phyloP scores from a whole-genome alignment of 345 rosid genomes.

The Lepidium africanum region DNA sequence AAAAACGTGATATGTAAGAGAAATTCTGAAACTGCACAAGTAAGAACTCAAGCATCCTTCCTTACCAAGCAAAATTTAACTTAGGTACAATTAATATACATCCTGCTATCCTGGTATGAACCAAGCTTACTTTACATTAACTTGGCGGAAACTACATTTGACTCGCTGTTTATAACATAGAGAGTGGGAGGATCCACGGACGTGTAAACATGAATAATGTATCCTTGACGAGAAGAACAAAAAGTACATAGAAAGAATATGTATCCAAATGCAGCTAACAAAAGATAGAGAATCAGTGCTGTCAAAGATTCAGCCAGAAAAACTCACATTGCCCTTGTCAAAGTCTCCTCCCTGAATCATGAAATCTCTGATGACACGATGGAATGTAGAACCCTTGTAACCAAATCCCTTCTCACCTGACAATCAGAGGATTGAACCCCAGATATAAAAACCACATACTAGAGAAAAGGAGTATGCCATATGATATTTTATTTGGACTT shows the following conservation, averaged over 20 bases:
- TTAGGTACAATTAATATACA: not conserved
- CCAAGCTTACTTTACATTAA: not conserved
- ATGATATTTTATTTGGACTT: not conserved
- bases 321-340: conserved; percentile 90
- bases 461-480: not conserved
- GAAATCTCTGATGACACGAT: conserved; percentile 93
- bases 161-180: not conserved
- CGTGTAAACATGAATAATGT: not conserved
- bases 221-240: not conserved
- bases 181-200: not conserved
- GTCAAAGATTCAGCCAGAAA: not conserved
- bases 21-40: not conserved
- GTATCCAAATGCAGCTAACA: not conserved
- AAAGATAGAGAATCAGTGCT: not conserved
- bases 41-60: not conserved
- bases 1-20: not conserved
- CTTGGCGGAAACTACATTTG: not conserved
- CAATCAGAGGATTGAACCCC: not conserved
- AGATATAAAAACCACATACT: not conserved
- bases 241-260: not conserved
- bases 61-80: not conserved
- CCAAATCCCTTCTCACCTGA: conserved; percentile 99
- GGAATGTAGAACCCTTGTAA: conserved; percentile 67
- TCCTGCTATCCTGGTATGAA: not conserved
- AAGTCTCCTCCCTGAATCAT: conserved; percentile 99